These are phyloP conservation scores for Delphinella strobiligena DNA, from an alignment of 2,329 filamentous ascomycete species.

Conservation along the genomic window DNA sequence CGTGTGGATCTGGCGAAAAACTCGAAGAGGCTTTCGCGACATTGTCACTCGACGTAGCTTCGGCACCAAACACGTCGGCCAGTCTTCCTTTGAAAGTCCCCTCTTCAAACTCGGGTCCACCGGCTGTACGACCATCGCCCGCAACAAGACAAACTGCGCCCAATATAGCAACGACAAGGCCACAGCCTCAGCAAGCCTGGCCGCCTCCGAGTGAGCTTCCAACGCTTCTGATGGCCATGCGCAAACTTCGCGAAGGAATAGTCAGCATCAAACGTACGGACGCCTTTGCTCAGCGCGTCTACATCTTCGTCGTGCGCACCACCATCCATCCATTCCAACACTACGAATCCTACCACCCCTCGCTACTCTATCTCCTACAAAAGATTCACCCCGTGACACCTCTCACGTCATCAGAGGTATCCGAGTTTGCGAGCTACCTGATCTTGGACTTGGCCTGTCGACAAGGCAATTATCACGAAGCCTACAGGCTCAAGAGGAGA, in stretches of 20 bases:
- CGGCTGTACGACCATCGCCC: background rate
- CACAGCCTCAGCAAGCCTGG: background rate
- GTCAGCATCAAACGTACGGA: slow-evolving; percentile 65
- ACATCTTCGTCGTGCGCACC: slow-evolving; percentile 81
- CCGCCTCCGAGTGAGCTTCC: slow-evolving; percentile 42
- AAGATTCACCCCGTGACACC: slow-evolving; percentile 54
- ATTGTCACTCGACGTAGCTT: slow-evolving; percentile 32
- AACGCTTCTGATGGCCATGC: slow-evolving; percentile 67
- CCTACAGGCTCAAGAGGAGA: slow-evolving; percentile 52
- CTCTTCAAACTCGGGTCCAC: too few relatives aligned
- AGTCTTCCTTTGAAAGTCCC: too few relatives aligned
- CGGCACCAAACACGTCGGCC: slow-evolving; percentile 1
- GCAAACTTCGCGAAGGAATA: slow-evolving; percentile 85
- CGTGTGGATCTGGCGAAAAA: slow-evolving; percentile 56
- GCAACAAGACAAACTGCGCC: slow-evolving; percentile 3
- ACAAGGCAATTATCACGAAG: slow-evolving; percentile 59
- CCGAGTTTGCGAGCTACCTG: slow-evolving; percentile 69
- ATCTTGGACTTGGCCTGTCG: slow-evolving; percentile 85
- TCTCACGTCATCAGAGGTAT: slow-evolving; percentile 58
- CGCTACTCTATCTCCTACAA: slow-evolving; percentile 66
- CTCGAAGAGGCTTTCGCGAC: slow-evolving; percentile 65
- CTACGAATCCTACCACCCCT: slow-evolving; percentile 81
- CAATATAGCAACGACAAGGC: slow-evolving; percentile 1
- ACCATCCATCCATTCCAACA: slow-evolving; percentile 63
- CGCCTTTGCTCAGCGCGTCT: slow-evolving; percentile 74